Conservation (phyloP, 2,329 filamentous ascomycete genomes). For the Cytospora leucostoma region DNA sequence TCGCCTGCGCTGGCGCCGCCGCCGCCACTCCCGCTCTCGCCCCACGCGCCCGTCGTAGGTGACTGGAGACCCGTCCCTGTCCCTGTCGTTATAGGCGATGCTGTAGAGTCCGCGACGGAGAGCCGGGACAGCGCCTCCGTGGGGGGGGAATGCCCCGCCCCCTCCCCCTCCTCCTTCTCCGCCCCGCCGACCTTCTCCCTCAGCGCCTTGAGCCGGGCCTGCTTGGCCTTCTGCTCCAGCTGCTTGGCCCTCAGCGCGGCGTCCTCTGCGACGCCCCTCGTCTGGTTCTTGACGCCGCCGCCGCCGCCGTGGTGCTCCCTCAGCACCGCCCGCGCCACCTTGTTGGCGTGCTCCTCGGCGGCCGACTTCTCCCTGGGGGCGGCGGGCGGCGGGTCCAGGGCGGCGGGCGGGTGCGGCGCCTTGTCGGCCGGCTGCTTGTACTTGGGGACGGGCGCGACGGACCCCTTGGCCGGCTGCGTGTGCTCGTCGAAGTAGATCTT, state of each 20-base stretch:
- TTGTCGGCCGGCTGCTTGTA: constrained; percentile 42
- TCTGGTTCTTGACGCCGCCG: constrained; percentile 37
- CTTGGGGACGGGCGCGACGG: constrained; percentile 48
- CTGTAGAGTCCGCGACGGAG: constrained; percentile 13
- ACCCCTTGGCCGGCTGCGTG: constrained; percentile 58
- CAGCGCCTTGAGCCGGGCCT: constrained; percentile 55
- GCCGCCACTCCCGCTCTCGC: constrained; percentile 32
- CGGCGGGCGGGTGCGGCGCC: constrained; percentile 31
- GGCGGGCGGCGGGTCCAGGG: constrained; percentile 31
- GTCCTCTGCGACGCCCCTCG: constrained; percentile 63
- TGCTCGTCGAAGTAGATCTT: constrained; percentile 66
- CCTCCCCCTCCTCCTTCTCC: constrained; percentile 8
- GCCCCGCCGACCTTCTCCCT: constrained; percentile 50
- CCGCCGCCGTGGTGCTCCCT: constrained; percentile 7
- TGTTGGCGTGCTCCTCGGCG: constrained; percentile 29
- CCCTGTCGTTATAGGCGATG: constrained; percentile 9
- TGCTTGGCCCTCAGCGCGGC: constrained; percentile 66
- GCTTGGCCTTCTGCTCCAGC: constrained; percentile 64
- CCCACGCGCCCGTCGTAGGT: constrained; percentile 49
- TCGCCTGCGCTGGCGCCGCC: constrained; percentile 28
- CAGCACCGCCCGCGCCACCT: constrained; percentile 20
- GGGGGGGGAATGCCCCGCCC: too few species aligned
- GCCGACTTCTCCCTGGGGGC: constrained; percentile 31
- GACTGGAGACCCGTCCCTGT: constrained; percentile 43
- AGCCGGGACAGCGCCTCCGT: constrained; percentile 25